These are phyloP conservation scores for Microdochium bolleyi DNA, from an alignment of 2,329 filamentous ascomycete species.

Conservation along the genomic window DNA sequence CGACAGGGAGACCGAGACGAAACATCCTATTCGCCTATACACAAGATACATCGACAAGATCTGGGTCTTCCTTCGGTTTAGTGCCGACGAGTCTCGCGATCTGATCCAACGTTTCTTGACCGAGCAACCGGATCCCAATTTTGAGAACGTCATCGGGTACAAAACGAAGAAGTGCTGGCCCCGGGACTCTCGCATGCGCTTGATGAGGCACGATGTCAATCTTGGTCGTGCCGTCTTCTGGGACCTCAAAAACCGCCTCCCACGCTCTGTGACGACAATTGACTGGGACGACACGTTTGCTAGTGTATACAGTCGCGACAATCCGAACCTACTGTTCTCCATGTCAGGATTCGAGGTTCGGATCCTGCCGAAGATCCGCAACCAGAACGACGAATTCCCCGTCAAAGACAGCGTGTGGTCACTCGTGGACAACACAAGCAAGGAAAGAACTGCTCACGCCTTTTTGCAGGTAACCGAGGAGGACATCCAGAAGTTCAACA, in stretches of 20 bases:
- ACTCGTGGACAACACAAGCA: conserved; percentile 89
- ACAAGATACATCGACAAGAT: conserved; percentile 97
- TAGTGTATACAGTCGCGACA: conserved; percentile 96
- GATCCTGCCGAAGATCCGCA: conserved; percentile 89
- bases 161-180: conserved; percentile 99
- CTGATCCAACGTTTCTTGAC: conserved; percentile 96
- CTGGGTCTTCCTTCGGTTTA: conserved; percentile 95
- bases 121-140: conserved; percentile 96
- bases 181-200: conserved; percentile 89
- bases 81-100: conserved; percentile 87
- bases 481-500: conserved; percentile 98
- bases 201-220: conserved; percentile 99
- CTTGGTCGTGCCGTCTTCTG: conserved; percentile 96
- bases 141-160: conserved; percentile 98
- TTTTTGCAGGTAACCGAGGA: conserved; percentile 98
- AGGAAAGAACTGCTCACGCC: conserved; percentile 93
- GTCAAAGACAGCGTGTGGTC: conserved; percentile 99
- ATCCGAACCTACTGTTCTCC: conserved; percentile 92
- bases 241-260: conserved; percentile 95
- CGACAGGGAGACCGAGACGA: conserved; percentile 83
- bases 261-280: conserved; percentile 90
- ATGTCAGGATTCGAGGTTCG: conserved; percentile 98
- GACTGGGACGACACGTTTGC: conserved; percentile 99
- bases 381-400: conserved; percentile 91
- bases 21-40: conserved; percentile 95